Percentiles rank a stretch among this genome's conserved stretches.
These are phyloP conservation scores for Ampelocalamus luodianensis DNA, from an alignment of 176 grass and related monocot species.

Conservation along the genomic window DNA sequence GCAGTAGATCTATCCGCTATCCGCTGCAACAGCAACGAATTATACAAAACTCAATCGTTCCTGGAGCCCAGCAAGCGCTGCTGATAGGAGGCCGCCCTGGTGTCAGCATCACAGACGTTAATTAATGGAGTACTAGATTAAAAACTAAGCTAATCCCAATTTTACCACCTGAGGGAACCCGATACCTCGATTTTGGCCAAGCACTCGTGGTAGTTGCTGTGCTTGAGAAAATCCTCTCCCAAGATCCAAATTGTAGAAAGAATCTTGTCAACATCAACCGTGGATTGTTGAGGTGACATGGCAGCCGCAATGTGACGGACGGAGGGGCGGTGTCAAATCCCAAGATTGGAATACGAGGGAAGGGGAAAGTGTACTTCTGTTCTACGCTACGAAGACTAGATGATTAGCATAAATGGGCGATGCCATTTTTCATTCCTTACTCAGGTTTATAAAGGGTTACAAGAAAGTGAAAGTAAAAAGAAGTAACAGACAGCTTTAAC, in stretches of 20 bases:
- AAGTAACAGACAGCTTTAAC: too few relatives aligned
- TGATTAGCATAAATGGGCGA: too few relatives aligned
- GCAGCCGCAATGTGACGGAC: neutral
- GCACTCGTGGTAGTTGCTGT: slow-evolving; percentile 65
- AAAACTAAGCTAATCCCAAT: neutral
- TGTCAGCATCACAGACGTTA: neutral
- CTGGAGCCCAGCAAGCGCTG: slow-evolving; percentile 73
- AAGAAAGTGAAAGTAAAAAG: too few relatives aligned
- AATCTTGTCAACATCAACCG: neutral
- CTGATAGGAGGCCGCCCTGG: slow-evolving; percentile 10
- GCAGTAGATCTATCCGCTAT: neutral
- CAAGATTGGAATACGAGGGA: too few relatives aligned
- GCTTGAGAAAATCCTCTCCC: slow-evolving; percentile 53
- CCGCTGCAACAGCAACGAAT: neutral
- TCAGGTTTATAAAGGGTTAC: too few relatives aligned
- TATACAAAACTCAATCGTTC: slow-evolving; percentile 41
- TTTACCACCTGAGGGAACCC: slow-evolving; percentile 77
- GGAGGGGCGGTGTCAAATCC: too few relatives aligned
- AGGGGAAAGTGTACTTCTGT: too few relatives aligned
- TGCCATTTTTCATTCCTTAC: too few relatives aligned
- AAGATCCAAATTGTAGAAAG: neutral
- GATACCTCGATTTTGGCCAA: slow-evolving; percentile 77
- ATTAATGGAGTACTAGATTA: neutral
- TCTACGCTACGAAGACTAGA: too few relatives aligned
- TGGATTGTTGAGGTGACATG: too few relatives aligned